Percentiles rank a stretch among this genome's conserved stretches.
phyloP scores from a whole-genome alignment of 768 basidiomycete genomes.

The Leccinum disarticulatum region DNA sequence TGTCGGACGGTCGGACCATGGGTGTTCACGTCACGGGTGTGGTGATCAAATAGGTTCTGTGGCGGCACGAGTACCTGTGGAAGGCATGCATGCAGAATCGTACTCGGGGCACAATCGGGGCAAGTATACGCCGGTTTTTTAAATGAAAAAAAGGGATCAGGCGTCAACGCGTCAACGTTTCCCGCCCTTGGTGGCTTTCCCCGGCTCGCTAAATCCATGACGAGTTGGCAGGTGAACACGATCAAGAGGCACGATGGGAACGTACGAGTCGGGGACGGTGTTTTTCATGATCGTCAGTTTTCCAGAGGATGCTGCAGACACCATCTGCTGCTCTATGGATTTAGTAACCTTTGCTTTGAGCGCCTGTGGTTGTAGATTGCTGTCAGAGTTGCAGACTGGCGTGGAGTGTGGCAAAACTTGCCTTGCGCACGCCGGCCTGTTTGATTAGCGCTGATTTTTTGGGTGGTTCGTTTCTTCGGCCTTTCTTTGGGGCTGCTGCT shows the following conservation, averaged over 20 bases:
- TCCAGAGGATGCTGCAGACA: constrained; percentile 82
- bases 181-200: constrained; percentile 16
- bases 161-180: constrained; percentile 16
- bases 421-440: constrained; percentile 77
- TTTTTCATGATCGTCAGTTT: constrained; percentile 93
- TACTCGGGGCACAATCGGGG: neutral
- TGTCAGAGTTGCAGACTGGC: neutral
- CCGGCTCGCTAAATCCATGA: constrained; percentile 18
- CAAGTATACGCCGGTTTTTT: constrained; percentile 10
- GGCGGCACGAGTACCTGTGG: constrained; percentile 5
- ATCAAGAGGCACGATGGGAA: neutral
- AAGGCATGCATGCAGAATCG: constrained; percentile 1
- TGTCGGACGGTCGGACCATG: neutral
- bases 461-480: constrained; percentile 72
- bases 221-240: constrained; percentile 1
- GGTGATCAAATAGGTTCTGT: constrained; percentile 4
- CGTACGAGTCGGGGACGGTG: constrained; percentile 35
- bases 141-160: neutral
- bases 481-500: constrained; percentile 75
- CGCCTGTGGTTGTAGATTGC: constrained; percentile 42
- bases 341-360: constrained; percentile 89
- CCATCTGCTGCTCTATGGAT: constrained; percentile 91
- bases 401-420: constrained; percentile 25
- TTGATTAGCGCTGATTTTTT: constrained; percentile 77
- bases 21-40: neutral